Percentiles rank a stretch among this genome's conserved stretches.
phyloP scores from a whole-genome alignment of 2,329 filamentous ascomycete genomes.

The Alternaria brassicae region DNA sequence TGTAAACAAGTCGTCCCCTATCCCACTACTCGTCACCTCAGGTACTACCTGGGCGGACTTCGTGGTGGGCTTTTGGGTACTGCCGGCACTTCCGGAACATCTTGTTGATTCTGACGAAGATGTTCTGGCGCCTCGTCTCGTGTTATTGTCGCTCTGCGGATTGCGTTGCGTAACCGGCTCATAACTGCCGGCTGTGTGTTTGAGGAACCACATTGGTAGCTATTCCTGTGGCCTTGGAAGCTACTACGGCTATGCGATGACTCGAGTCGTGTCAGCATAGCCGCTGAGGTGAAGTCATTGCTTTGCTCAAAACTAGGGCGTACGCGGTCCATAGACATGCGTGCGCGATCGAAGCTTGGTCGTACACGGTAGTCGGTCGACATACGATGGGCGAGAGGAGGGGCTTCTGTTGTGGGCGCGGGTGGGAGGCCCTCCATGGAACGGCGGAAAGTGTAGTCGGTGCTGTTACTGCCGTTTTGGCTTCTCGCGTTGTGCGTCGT shows the following conservation, averaged over 20 bases:
- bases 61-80: constrained; percentile 26
- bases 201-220: constrained; percentile 26
- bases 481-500: constrained; percentile 75
- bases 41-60: constrained; percentile 22
- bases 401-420: constrained; percentile 38
- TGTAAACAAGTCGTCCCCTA: constrained; percentile 10
- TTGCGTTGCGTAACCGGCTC: constrained; percentile 42
- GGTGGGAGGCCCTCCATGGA: constrained; percentile 44
- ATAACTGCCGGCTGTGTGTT: constrained; percentile 26
- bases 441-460: constrained; percentile 74
- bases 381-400: constrained; percentile 38
- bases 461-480: constrained; percentile 92
- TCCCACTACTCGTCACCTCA: constrained; percentile 2
- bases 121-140: constrained; percentile 41
- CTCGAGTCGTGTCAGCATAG: constrained; percentile 83
- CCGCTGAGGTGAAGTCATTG: constrained; percentile 90
- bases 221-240: constrained; percentile 33
- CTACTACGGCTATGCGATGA: constrained; percentile 59
- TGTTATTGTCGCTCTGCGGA: constrained; percentile 43
- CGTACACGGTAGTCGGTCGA: constrained; percentile 58
- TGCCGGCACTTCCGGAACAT: constrained; percentile 31
- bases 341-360: constrained; percentile 86
- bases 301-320: constrained; percentile 85
- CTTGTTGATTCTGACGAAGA: constrained; percentile 18
- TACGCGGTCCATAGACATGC: constrained; percentile 85